Conservation (phyloP, 1,284 basidiomycete species). For the Grifola frondosa region DNA sequence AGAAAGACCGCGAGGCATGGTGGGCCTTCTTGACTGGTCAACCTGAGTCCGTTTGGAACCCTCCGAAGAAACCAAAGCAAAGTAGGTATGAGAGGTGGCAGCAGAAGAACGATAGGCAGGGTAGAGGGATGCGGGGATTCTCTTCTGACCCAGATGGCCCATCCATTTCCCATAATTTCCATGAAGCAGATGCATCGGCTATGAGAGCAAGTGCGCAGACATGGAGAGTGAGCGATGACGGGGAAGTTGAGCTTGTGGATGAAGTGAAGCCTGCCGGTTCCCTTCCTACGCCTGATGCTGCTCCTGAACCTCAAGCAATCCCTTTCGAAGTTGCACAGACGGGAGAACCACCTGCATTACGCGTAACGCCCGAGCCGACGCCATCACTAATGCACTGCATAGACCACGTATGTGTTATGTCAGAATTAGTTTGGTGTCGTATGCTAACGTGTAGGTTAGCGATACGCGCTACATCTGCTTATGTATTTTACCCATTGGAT, state of each 20-base stretch:
- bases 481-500: slow-evolving; percentile 87
- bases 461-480: slow-evolving; percentile 69
- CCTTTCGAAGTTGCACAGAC: no score
- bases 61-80: slow-evolving; percentile 43
- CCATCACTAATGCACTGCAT: slow-evolving; percentile 54
- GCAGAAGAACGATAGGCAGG: slow-evolving; percentile 15
- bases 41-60: slow-evolving; percentile 66
- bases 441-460: slow-evolving; percentile 39
- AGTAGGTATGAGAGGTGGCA: slow-evolving; percentile 24
- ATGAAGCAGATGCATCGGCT: slow-evolving; percentile 4
- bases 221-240: slow-evolving; percentile 35
- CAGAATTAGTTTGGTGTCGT: slow-evolving; percentile 2
- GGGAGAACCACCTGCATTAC: no score
- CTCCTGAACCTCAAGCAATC: slow-evolving; percentile 37
- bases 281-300: slow-evolving; percentile 41
- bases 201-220: slow-evolving; percentile 23
- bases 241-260: slow-evolving; percentile 41
- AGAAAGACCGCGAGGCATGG: slow-evolving; percentile 69
- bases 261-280: slow-evolving; percentile 36
- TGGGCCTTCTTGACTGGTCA: slow-evolving; percentile 73
- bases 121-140: slow-evolving; percentile 40
- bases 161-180: slow-evolving; percentile 17
- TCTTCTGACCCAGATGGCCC: slow-evolving; percentile 20
- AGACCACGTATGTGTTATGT: slow-evolving; percentile 54
- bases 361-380: no score